Evolutionary conservation across 228 moss, liverwort and hornwort species (phyloP), one percentile per base, ranked within the genome.

Genomic region (Sphagnum magellanicum): DNA sequence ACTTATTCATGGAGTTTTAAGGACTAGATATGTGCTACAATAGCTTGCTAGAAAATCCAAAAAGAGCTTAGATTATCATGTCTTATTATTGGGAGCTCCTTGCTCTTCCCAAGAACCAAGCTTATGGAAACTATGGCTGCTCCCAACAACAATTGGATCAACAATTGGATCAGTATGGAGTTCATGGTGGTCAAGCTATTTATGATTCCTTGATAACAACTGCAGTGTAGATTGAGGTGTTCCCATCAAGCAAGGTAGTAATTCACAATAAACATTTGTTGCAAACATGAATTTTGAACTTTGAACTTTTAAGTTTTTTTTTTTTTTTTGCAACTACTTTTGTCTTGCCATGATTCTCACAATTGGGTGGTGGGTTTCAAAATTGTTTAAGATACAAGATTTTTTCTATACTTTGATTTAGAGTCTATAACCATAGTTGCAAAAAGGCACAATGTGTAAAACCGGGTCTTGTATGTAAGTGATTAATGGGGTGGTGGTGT

Each of bases 41-140:
- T 91, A 86, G 86, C 51, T 88, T 60, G 84, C 82, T 6, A 88
- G 84, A 16, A 91, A 88, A 57, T 81, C 84, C n/a, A 88, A 68
- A 4, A 10, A 64, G 57, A 73, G 74, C 48, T 72, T 91, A 75
- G 88, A 91, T 70, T n/a, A 16, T 91, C 72, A 80, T 79, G 3
- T 83, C 74, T 50, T 88, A 91, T 60, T 81, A 88, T 66, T 88
- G 91, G 91, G 77, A 86, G 68, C 75, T 91, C 49, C 61, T 72
- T 8, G 67, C 77, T 5, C 76, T 75, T 17, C 78, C 88, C 10
- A 48, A 48, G 51, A 72, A 79, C 63, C 78, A 67, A 13, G 4
- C 51, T 1, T 88, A 86, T 10, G 75, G 84, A 0, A 88, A 86
- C 14, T 86, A 86, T 68, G 84, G 82, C 49, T 91, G 70, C 67